Base-by-base conservation (phyloP, 768 basidiomycete species). In the Russula sp. region DNA sequence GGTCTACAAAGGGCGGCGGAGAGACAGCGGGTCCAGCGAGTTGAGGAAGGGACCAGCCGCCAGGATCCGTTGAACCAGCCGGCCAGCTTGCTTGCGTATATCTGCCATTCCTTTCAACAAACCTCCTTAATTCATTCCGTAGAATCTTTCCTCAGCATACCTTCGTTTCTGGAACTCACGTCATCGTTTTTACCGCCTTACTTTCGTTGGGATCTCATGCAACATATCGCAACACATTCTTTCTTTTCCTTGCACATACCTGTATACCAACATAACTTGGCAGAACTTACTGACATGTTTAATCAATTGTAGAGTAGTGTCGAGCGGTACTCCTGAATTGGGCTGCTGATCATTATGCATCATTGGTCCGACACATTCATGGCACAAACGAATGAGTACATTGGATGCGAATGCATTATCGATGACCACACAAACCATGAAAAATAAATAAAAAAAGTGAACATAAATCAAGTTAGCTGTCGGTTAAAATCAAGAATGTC, bases 241-340 rank as follows among this genome's bases (percentile, higher is more conserved):
- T 11, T n/a, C 36, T 49, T 59, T 22, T 56, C 13, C 2, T 14
- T 32, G 32, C 63, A 56, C 36, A 64, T 64, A 64, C 63, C 59
- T 64, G 63, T 64, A 64, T 64, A 64, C 59, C 59, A 55, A 46
- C 60, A 64, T 64, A 64, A 64, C 57, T n/a, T 44, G 13, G 30
- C 48, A 13, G 46, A 49, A 64, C 28, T 60, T 64, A 64, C 59
- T 36, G 59, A 30, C 48, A 61, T 55, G 26, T 32, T 56, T 64
- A 64, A 64, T 64, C 38, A 6, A 32, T 20, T 64, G 63, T 64
- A 64, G 63, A 64, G 22, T 55, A 64, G 38, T 40, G 36, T 13
- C 46, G 7, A 46, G 38, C 32, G 34, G 28, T 46, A 54, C 20
- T 28, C n/a, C 40, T 50, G 42, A 59, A 38, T 58, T 16, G 51